These are phyloP conservation scores for Cytospora piceicola DNA, from an alignment of 2,329 filamentous ascomycete genomes.

Conservation along the genomic window DNA sequence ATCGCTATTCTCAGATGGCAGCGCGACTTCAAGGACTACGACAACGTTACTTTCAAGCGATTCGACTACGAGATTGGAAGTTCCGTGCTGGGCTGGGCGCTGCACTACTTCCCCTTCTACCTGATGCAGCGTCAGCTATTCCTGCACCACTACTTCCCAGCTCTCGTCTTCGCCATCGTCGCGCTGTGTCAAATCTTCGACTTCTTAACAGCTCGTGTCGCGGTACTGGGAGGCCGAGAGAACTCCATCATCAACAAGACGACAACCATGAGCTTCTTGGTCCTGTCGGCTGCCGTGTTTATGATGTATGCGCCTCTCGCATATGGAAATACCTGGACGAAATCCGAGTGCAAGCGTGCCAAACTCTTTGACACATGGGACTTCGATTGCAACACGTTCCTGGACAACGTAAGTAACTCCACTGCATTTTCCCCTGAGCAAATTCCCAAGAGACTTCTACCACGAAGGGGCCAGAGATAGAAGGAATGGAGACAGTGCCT, in stretches of 20 bases:
- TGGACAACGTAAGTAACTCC: constrained; percentile 72
- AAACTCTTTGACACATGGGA: constrained; percentile 93
- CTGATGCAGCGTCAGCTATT: constrained; percentile 98
- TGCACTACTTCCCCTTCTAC: constrained; percentile 99
- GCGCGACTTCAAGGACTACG: constrained; percentile 86
- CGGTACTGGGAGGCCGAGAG: constrained; percentile 67
- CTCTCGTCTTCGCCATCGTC: constrained; percentile 92
- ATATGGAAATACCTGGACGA: constrained; percentile 95
- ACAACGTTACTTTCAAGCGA: constrained; percentile 81
- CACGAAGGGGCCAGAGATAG: constrained; percentile 33
- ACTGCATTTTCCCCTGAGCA: constrained; percentile 38
- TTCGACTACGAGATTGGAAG: constrained; percentile 97
- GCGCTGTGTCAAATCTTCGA: constrained; percentile 89
- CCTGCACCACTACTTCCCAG: constrained; percentile 97
- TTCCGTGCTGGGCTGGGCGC: constrained; percentile 88
- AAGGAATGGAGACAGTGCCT: not conserved
- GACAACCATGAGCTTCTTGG: constrained; percentile 75
- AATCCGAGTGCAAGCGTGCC: constrained; percentile 79
- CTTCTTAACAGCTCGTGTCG: constrained; percentile 76
- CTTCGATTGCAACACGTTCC: constrained; percentile 96
- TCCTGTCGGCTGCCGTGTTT: constrained; percentile 75
- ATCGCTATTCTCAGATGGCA: constrained; percentile 92
- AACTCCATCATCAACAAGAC: constrained; percentile 74
- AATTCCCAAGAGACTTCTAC: constrained; percentile 44
- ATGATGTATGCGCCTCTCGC: constrained; percentile 84